Evolutionary conservation across 257 asterid genomes (phyloP).

Genomic region (Solanum gandarillasii): DNA sequence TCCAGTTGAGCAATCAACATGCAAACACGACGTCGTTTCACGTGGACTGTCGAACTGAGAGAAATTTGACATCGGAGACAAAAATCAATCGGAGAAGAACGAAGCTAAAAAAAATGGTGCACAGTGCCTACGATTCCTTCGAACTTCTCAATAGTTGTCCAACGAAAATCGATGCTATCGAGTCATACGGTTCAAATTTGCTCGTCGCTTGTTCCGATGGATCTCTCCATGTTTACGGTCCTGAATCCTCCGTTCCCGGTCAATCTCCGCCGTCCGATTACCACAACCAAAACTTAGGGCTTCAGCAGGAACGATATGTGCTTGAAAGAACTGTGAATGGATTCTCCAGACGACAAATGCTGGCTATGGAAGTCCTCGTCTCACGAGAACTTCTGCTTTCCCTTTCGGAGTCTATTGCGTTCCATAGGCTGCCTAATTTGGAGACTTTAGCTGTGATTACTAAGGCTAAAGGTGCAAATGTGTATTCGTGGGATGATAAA

Average conservation of each 20-base stretch:
- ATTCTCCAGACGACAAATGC: conserved; percentile 73
- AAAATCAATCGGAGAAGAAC: not conserved
- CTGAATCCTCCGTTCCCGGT: conserved; percentile 53
- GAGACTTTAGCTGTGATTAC: conserved; percentile 91
- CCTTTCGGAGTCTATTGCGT: conserved; percentile 82
- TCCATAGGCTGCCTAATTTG: conserved; percentile 69
- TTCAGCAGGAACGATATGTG: conserved; percentile 54
- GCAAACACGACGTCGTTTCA: not conserved
- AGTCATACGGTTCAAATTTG: conserved; percentile 56
- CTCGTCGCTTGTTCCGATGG: conserved; percentile 91
- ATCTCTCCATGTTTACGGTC: conserved; percentile 67
- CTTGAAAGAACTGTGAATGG: conserved; percentile 71
- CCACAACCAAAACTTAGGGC: conserved; percentile 33
- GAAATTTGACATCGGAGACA: not conserved
- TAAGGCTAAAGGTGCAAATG: conserved; percentile 95
- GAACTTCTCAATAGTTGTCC: conserved; percentile 46
- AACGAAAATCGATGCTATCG: conserved; percentile 72
- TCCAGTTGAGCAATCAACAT: not conserved
- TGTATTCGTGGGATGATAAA: conserved; percentile 85
- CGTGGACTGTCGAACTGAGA: not conserved
- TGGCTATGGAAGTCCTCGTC: conserved; percentile 82
- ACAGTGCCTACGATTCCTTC: conserved; percentile 85
- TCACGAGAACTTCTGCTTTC: conserved; percentile 83
- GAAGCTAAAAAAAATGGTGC: conserved; percentile 52
- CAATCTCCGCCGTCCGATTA: conserved; percentile 50